Evolutionary conservation across 2,329 filamentous ascomycete genomes (phyloP).

Genomic region (Chaetomiaceae sp.): DNA sequence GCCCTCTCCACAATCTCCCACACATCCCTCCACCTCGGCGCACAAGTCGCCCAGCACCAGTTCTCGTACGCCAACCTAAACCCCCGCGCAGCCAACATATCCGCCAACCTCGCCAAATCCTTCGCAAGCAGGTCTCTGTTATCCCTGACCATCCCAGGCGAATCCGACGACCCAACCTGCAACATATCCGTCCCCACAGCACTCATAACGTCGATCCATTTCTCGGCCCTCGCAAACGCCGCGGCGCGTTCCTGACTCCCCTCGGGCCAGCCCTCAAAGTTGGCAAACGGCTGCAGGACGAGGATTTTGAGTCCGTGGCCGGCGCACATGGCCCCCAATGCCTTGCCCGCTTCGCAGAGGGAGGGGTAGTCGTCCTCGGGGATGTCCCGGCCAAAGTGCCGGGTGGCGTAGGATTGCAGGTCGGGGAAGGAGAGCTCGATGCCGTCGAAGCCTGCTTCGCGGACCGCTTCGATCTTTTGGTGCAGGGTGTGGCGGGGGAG

Average conservation of each 20-base stretch:
- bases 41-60: constrained; percentile 74
- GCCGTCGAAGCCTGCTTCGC: constrained; percentile 60
- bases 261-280: constrained; percentile 70
- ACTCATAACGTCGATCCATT: constrained; percentile 70
- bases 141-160: constrained; percentile 50
- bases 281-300: constrained; percentile 71
- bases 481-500: constrained; percentile 46
- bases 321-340: constrained; percentile 52
- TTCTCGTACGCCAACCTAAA: constrained; percentile 72
- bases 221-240: constrained; percentile 57
- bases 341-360: constrained; percentile 49
- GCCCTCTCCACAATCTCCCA: constrained; percentile 64
- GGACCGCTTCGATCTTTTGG: constrained; percentile 58
- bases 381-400: constrained; percentile 46
- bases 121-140: constrained; percentile 47
- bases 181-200: constrained; percentile 65
- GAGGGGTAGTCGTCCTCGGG: constrained; percentile 55
- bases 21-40: constrained; percentile 62
- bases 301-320: constrained; percentile 56
- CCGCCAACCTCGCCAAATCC: constrained; percentile 61
- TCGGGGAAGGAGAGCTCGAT: constrained; percentile 75
- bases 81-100: constrained; percentile 53
- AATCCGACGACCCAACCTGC: constrained; percentile 63
- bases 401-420: constrained; percentile 57
- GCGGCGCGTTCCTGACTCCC: constrained; percentile 55